Percentiles rank a stretch among this genome's conserved stretches.
phyloP scores from a whole-genome alignment of 495 filamentous ascomycete species.

The Haplographium delicatum region DNA sequence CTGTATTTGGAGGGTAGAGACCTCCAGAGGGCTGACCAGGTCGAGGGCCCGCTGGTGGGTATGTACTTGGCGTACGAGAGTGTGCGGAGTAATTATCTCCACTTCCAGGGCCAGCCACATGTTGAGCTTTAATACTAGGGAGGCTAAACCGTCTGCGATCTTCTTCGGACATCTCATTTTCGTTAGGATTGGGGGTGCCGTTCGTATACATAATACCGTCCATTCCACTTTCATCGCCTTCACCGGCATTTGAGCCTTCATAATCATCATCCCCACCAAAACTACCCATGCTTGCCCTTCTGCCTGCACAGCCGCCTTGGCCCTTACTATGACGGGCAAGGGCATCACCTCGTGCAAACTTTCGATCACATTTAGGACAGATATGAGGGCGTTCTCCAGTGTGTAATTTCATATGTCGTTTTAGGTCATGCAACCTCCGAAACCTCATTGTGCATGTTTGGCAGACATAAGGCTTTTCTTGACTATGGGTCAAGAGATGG shows the following conservation, averaged over 20 bases:
- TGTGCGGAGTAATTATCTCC: slow-evolving; percentile 41
- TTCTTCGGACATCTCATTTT: slow-evolving; percentile 54
- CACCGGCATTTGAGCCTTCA: slow-evolving; percentile 43
- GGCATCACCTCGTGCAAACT: slow-evolving; percentile 93
- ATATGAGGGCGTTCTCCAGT: slow-evolving; percentile 94
- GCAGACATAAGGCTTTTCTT: slow-evolving; percentile 96
- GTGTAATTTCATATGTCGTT: slow-evolving; percentile 92
- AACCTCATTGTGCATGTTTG: slow-evolving; percentile 86
- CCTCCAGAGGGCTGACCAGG: slow-evolving; percentile 42
- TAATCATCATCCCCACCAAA: slow-evolving; percentile 77
- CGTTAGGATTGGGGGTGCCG: slow-evolving; percentile 58
- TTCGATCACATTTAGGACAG: slow-evolving; percentile 86
- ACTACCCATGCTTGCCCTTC: slow-evolving; percentile 79
- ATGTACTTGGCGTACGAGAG: slow-evolving; percentile 63
- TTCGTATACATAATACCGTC: slow-evolving; percentile 64
- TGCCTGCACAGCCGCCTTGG: slow-evolving; percentile 89
- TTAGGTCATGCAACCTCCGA: slow-evolving; percentile 88
- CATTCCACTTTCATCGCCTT: slow-evolving; percentile 70
- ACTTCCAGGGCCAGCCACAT: slow-evolving; percentile 47
- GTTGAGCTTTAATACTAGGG: slow-evolving; percentile 69
- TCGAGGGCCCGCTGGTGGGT: slow-evolving; percentile 61
- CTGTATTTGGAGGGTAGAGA: slow-evolving; percentile 56
- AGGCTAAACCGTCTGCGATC: slow-evolving; percentile 52
- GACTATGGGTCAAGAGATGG: slow-evolving; percentile 94
- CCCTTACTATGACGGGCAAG: slow-evolving; percentile 93